A percentile compares a stretch with the other conserved stretches of the same genome.
Evolutionary conservation across 2,329 filamentous ascomycete genomes (phyloP).

Genomic region (Epichloe sibirici): DNA sequence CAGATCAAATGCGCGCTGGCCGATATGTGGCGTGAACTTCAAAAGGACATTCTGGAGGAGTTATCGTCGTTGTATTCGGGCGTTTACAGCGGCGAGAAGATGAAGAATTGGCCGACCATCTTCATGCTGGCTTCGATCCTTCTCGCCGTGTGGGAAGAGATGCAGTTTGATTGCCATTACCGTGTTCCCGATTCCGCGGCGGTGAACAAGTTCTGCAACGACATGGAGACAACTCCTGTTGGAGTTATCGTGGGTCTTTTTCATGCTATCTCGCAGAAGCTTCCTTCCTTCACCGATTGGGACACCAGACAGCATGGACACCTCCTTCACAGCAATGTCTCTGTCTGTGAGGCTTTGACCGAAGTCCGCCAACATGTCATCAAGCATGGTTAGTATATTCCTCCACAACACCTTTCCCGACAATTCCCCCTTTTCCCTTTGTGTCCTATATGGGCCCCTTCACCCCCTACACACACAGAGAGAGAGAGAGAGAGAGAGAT

Average conservation of each 20-base stretch:
- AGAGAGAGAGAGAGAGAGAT: no score
- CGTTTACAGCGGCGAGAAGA: conserved; percentile 90
- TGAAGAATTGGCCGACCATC: conserved; percentile 98
- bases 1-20: conserved; percentile 96
- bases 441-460: no score
- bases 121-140: conserved; percentile 94
- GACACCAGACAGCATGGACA: conserved; percentile 85
- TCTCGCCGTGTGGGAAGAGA: conserved; percentile 92
- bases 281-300: conserved; percentile 88
- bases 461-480: no score
- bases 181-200: conserved; percentile 72
- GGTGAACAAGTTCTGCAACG: conserved; percentile 87
- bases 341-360: conserved; percentile 91
- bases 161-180: conserved; percentile 98
- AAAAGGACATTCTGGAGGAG: conserved; percentile 93
- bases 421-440: background rate
- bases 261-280: conserved; percentile 94
- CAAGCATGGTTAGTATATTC: conserved; percentile 69
- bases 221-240: conserved; percentile 94
- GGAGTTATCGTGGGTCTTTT: conserved; percentile 94
- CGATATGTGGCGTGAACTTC: conserved; percentile 95
- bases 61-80: conserved; percentile 89
- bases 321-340: conserved; percentile 77
- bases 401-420: background rate
- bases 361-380: conserved; percentile 87